These are phyloP conservation scores for Tulasnella sp. DNA, from an alignment of 768 basidiomycete genomes.

Conservation along the genomic window DNA sequence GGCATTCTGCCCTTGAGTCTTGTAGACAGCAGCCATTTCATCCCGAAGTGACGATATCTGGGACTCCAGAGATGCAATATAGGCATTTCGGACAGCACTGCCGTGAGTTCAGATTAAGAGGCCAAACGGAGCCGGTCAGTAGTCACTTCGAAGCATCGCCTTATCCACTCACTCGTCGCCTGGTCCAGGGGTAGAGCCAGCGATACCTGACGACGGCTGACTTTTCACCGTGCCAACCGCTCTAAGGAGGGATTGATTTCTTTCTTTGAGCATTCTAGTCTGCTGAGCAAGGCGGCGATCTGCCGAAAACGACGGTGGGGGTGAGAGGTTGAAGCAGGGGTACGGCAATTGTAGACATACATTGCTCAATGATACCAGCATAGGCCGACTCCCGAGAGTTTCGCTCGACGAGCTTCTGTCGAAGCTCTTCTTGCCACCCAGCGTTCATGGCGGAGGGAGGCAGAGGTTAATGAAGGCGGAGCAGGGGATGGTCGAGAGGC, in stretches of 20 bases:
- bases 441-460: slow-evolving; percentile 15
- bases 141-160: slow-evolving; percentile 15
- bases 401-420: slow-evolving; percentile 69
- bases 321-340: slow-evolving; percentile 27
- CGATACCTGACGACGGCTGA: background rate
- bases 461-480: slow-evolving; percentile 7
- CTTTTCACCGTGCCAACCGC: slow-evolving; percentile 73
- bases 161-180: slow-evolving; percentile 64
- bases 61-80: slow-evolving; percentile 86
- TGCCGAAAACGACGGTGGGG: slow-evolving; percentile 37
- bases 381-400: slow-evolving; percentile 78
- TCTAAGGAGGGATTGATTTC: slow-evolving; percentile 82
- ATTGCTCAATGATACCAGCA: slow-evolving; percentile 86
- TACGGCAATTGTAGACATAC: slow-evolving; percentile 45
- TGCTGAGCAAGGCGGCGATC: slow-evolving; percentile 90
- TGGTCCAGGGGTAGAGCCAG: slow-evolving; percentile 32
- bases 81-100: slow-evolving; percentile 81
- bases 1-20: slow-evolving; percentile 92
- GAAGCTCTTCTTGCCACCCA: slow-evolving; percentile 28
- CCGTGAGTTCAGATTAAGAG: slow-evolving; percentile 39
- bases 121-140: background rate
- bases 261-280: slow-evolving; percentile 84
- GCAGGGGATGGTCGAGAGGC: slow-evolving; percentile 25
- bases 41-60: slow-evolving; percentile 89
- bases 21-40: slow-evolving; percentile 91